Percentiles rank a stretch among this genome's conserved stretches.
phyloP scores from a whole-genome alignment of 2,329 filamentous ascomycete species.

The Lachnellula suecica region DNA sequence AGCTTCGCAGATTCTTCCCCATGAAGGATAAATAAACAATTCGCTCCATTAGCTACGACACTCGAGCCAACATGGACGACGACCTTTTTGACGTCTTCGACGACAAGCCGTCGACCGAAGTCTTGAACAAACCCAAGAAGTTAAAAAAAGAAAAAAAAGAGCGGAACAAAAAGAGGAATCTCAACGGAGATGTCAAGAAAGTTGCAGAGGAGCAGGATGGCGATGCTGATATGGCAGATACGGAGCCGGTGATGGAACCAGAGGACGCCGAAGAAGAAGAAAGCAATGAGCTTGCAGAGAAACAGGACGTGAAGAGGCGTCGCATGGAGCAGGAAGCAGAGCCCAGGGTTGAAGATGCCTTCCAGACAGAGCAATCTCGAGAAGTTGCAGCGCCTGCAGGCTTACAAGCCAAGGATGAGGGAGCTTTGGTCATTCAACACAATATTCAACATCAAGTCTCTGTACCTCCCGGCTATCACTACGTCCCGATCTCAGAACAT shows the following conservation, averaged over 20 bases:
- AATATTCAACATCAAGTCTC: constrained; percentile 99
- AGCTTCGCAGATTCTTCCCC: neutral
- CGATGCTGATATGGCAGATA: constrained; percentile 59
- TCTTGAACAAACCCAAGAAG: constrained; percentile 32
- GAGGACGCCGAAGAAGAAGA: constrained; percentile 38
- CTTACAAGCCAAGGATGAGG: constrained; percentile 31
- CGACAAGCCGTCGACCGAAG: constrained; percentile 54
- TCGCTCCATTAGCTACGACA: neutral
- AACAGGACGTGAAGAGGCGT: constrained; percentile 60
- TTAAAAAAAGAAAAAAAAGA: constrained; percentile 50
- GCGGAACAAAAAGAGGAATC: constrained; percentile 81
- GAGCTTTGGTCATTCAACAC: constrained; percentile 82
- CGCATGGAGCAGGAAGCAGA: constrained; percentile 64
- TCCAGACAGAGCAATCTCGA: constrained; percentile 91
- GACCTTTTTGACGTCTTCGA: constrained; percentile 84
- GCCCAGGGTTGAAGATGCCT: constrained; percentile 87
- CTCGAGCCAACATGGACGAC: constrained; percentile 61
- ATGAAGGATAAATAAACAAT: neutral
- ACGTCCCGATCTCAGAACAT: constrained; percentile 92
- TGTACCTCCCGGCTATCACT: constrained; percentile 89
- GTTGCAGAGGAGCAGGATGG: constrained; percentile 58
- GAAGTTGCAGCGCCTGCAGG: constrained; percentile 67
- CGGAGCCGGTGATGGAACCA: constrained; percentile 17
- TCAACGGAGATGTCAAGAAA: constrained; percentile 73
- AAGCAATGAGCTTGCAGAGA: constrained; percentile 42